Percentiles rank a stretch among this genome's conserved stretches.
phyloP scores from a whole-genome alignment of 495 filamentous ascomycete species.

The Penicillium herquei region DNA sequence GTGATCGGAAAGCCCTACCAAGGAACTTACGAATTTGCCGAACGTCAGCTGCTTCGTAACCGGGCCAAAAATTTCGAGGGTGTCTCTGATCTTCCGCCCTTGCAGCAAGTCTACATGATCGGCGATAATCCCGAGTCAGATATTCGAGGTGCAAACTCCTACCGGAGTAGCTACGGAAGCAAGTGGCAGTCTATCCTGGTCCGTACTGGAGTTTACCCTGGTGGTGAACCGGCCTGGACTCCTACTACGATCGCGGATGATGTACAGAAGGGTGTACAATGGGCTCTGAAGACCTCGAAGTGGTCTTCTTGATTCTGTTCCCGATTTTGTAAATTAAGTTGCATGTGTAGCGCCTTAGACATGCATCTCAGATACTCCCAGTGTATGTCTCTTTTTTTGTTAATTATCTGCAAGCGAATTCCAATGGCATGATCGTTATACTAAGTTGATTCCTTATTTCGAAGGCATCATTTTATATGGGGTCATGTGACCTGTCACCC shows the following conservation, averaged over 20 bases:
- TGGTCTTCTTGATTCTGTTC: conserved; percentile 29
- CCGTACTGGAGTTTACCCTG: conserved; percentile 73
- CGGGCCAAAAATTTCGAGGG: conserved; percentile 45
- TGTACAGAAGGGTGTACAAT: conserved; percentile 65
- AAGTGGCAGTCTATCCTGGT: conserved; percentile 82
- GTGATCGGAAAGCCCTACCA: conserved; percentile 83
- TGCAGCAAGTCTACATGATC: conserved; percentile 88
- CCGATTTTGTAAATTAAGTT: background rate
- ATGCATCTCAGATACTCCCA: background rate
- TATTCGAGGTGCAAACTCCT: conserved; percentile 84
- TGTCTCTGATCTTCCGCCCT: conserved; percentile 31
- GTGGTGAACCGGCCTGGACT: conserved; percentile 53
- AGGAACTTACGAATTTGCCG: conserved; percentile 80
- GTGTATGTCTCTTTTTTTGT: background rate
- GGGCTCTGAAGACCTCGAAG: conserved; percentile 53
- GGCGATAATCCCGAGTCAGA: conserved; percentile 95
- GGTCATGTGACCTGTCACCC: conserved; percentile 31
- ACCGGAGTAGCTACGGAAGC: conserved; percentile 60
- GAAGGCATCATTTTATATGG: background rate
- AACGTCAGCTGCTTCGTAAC: conserved; percentile 64
- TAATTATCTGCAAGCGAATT: background rate
- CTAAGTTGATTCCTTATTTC: background rate
- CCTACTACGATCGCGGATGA: conserved; percentile 64
- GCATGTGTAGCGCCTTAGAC: background rate
- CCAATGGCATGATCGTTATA: background rate